Evolutionary conservation across 139 green algal genomes (phyloP).

Genomic region (Gonium pectorale): DNA sequence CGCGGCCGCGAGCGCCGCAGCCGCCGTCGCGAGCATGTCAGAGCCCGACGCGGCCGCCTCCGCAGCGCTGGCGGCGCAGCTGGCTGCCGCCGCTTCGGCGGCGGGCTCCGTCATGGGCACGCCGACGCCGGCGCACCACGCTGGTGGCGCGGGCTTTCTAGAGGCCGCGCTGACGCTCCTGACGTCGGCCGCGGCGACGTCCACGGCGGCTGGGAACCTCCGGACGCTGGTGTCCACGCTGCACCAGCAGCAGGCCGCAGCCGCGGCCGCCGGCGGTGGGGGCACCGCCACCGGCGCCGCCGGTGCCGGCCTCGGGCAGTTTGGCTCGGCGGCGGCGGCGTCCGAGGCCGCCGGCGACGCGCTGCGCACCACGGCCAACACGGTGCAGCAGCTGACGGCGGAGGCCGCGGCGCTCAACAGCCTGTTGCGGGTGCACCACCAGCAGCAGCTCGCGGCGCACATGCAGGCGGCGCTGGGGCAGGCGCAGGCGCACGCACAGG

Average conservation of each 20-base stretch:
- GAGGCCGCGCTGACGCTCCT: conserved; percentile 40
- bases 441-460: conserved; percentile 42
- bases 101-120: not conserved
- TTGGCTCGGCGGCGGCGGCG: not conserved
- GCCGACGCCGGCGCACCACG: not conserved
- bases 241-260: conserved; percentile 13
- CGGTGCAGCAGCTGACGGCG: conserved; percentile 43
- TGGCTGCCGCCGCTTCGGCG: not conserved
- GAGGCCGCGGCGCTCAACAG: conserved; percentile 25
- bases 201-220: conserved; percentile 25
- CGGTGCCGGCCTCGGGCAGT: not conserved
- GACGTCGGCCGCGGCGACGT: conserved; percentile 33
- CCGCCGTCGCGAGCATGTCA: conserved; percentile 22
- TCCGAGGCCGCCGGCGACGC: conserved; percentile 11
- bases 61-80: conserved; percentile 4
- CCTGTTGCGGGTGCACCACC: conserved; percentile 2
- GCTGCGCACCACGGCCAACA: conserved; percentile 35
- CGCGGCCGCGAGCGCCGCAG: not conserved
- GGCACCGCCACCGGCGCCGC: not conserved
- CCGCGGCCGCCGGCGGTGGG: not conserved
- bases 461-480: conserved; percentile 2
- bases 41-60: not conserved
- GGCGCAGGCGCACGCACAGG: not conserved
- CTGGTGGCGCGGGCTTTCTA: not conserved
- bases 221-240: conserved; percentile 33